Percentiles rank a stretch among this genome's conserved stretches.
These are phyloP conservation scores for Fusarium illudens DNA, from an alignment of 2,329 filamentous ascomycete genomes.

Conservation along the genomic window DNA sequence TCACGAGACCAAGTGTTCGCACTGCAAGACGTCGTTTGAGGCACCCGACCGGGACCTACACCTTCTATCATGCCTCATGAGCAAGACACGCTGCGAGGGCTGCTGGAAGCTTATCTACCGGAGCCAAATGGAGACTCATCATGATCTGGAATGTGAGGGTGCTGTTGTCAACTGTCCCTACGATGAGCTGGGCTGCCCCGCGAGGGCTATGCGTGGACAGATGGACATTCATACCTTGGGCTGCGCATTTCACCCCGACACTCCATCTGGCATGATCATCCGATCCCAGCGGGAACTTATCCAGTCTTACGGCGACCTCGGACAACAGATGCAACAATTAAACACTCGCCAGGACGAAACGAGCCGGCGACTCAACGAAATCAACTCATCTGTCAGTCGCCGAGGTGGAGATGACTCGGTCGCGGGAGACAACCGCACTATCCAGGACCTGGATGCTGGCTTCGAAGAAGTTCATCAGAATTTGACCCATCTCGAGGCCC, in stretches of 20 bases:
- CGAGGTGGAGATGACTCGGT: conserved; percentile 49
- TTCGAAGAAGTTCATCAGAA: conserved; percentile 66
- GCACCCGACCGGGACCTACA: conserved; percentile 52
- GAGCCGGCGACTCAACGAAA: conserved; percentile 47
- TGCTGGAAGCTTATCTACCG: conserved; percentile 58
- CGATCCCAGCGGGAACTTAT: conserved; percentile 59
- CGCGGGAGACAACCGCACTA: conserved; percentile 57
- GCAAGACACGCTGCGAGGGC: conserved; percentile 58
- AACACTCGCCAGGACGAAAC: conserved; percentile 47
- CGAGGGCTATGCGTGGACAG: conserved; percentile 45
- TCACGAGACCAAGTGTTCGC: conserved; percentile 58
- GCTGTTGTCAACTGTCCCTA: conserved; percentile 59
- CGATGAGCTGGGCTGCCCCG: conserved; percentile 49
- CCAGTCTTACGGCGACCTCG: conserved; percentile 49
- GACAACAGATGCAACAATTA: conserved; percentile 48
- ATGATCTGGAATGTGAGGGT: conserved; percentile 59
- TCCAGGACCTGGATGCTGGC: conserved; percentile 54
- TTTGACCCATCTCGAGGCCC: conserved; percentile 65
- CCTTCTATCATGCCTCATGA: conserved; percentile 54
- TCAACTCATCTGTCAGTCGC: conserved; percentile 54
- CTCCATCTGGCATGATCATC: conserved; percentile 61
- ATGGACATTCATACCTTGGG: conserved; percentile 56
- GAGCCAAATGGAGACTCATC: conserved; percentile 58
- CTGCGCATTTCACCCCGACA: conserved; percentile 61
- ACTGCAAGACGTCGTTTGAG: conserved; percentile 61